Evolutionary conservation across 2,329 filamentous ascomycete species (phyloP), one percentile per base, ranked within the genome.

Genomic region (Epichloe glyceriae): DNA sequence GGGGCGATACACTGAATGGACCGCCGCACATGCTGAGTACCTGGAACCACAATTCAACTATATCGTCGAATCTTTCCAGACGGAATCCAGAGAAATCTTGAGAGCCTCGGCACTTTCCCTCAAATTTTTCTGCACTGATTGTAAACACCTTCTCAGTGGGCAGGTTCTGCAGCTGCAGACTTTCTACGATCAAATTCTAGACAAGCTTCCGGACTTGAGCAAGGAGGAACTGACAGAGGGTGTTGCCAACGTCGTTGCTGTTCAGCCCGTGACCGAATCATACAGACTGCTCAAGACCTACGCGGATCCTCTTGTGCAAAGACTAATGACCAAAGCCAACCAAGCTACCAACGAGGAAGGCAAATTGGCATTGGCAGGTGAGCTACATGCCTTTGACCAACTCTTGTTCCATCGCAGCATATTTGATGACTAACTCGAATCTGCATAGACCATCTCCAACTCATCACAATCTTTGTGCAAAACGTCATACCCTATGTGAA

Each of bases 1-100:
- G 20, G 93, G 89, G 38, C 80, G 93, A 55, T 98, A 98, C 64
- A 98, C 94, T 0, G 91, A 97, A 67, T 98, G 93, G 93, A 98
- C 94, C 0, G 82, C 93, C 5, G 83, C 88, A 46, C 93, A 98
- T 62, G 88, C 91, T 0, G 88, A 96, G 52, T 95, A 91, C 44
- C 75, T 98, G 8, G 86, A 95, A 66, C 78, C 87, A 8, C 93
- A 98, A 67, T 86, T 98, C 63, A 89, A 88, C 61, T 98, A 95
- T 69, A 95, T 98, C 61, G 90, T 95, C 57, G 86, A 84, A 4
- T 93, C 90, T 0, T 98, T 98, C 70, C 79, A 88, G 57, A 87
- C 91, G 52, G 80, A 83, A 41, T 95, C 90, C 0, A 86, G 85
- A 61, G 94, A 98, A 63, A 90, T 98, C 50, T 79, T 95, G 39